Conservation (phyloP, 805 yeast species). For the Wickerhamiella shivajii region DNA sequence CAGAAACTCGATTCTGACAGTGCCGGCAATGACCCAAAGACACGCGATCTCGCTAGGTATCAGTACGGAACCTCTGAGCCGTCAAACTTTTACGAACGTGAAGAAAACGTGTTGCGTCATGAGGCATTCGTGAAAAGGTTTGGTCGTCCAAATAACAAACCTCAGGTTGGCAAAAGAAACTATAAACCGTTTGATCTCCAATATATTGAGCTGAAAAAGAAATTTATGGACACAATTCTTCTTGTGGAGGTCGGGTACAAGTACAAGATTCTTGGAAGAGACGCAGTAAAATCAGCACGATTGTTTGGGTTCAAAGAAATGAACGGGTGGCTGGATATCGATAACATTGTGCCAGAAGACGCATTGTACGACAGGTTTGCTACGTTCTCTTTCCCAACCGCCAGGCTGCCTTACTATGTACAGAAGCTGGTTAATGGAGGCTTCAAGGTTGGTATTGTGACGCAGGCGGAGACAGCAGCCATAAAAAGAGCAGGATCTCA, state of each 20-base stretch:
- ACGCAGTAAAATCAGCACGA: slow-evolving; percentile 57
- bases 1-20: too few species aligned
- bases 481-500: slow-evolving; percentile 42
- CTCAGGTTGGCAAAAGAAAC: slow-evolving; percentile 3
- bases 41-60: too few species aligned
- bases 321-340: slow-evolving; percentile 48
- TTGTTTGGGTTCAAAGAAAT: slow-evolving; percentile 42
- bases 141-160: slow-evolving; percentile 5
- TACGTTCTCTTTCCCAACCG: slow-evolving; percentile 74
- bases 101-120: slow-evolving; percentile 2
- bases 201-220: slow-evolving; percentile 46
- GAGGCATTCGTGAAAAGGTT: not conserved
- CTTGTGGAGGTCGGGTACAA: slow-evolving; percentile 87
- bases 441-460: slow-evolving; percentile 71
- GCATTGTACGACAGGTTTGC: slow-evolving; percentile 46
- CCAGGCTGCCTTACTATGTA: slow-evolving; percentile 57
- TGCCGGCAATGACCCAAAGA: too few species aligned
- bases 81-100: too few species aligned
- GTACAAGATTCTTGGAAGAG: slow-evolving; percentile 73
- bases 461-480: slow-evolving; percentile 71
- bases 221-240: slow-evolving; percentile 51
- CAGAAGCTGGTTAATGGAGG: slow-evolving; percentile 60
- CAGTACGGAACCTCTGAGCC: too few species aligned
- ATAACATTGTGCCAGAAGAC: slow-evolving; percentile 38
- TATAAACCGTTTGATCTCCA: slow-evolving; percentile 71